phyloP scores from a whole-genome alignment of 1,284 basidiomycete genomes.

The Xerocomus amazonicus region DNA sequence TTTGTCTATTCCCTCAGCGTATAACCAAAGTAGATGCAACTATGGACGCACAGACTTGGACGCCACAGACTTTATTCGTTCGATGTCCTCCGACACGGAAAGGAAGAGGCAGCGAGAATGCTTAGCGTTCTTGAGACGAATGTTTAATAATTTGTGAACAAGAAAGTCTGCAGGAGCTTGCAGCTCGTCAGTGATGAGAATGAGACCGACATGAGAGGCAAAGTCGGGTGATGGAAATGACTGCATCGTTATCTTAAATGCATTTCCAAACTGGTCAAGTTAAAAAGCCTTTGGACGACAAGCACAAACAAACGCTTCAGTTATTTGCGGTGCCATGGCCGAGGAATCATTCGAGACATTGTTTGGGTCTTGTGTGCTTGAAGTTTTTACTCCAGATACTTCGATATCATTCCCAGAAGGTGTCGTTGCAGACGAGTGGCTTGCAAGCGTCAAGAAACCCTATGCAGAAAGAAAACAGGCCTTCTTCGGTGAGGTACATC shows the following conservation, averaged over 20 bases:
- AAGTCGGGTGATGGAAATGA: constrained; percentile 29
- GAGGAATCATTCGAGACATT: constrained; percentile 52
- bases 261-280: constrained; percentile 14
- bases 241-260: constrained; percentile 22
- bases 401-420: constrained; percentile 56
- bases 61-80: constrained; percentile 59
- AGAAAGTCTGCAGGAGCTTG: constrained; percentile 65
- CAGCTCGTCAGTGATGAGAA: constrained; percentile 66
- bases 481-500: constrained; percentile 65
- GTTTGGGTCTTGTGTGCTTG: constrained; percentile 59
- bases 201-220: constrained; percentile 29
- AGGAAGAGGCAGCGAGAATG: constrained; percentile 45
- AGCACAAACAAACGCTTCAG: constrained; percentile 13
- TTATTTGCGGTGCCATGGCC: constrained; percentile 14
- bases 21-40: not conserved
- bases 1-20: constrained; percentile 23
- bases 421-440: constrained; percentile 51
- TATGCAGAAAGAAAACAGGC: constrained; percentile 51
- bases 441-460: constrained; percentile 39
- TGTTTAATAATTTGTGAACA: constrained; percentile 48
- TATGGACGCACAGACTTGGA: constrained; percentile 51
- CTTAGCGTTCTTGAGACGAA: constrained; percentile 48
- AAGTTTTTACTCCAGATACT: constrained; percentile 64
- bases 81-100: constrained; percentile 52
- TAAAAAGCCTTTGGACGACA: constrained; percentile 20